Percentiles rank a stretch among this genome's conserved stretches.
These are phyloP conservation scores for Vanderwaltozyma polyspora DNA, from an alignment of 805 yeast species.

Conservation along the genomic window DNA sequence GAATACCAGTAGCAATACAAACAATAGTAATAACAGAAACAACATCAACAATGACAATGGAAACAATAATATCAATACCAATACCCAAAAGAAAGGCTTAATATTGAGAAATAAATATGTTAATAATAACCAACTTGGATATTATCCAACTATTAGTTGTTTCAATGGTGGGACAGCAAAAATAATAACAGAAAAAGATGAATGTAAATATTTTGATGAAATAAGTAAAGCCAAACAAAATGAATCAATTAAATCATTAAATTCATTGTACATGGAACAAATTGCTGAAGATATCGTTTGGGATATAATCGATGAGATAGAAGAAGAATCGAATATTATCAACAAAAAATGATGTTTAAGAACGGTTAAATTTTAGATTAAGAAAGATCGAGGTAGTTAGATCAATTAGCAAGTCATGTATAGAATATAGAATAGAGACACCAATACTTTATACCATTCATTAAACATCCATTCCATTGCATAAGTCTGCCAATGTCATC, in stretches of 20 bases:
- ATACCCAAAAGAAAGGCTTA: constrained; percentile 16
- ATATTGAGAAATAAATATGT: constrained; percentile 29
- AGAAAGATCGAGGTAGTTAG: too few species aligned
- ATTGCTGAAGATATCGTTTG: constrained; percentile 72
- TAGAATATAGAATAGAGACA: too few species aligned
- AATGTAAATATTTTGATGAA: constrained; percentile 32
- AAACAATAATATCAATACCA: background rate
- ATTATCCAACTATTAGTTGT: constrained; percentile 81
- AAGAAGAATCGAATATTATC: constrained; percentile 30
- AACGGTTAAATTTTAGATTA: background rate
- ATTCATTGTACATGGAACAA: constrained; percentile 51
- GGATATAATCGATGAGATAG: constrained; percentile 81
- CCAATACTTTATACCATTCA: too few species aligned
- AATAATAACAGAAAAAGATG: constrained; percentile 52
- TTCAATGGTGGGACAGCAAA: constrained; percentile 69
- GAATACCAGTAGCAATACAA: constrained; percentile 5
- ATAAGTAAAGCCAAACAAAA: constrained; percentile 25
- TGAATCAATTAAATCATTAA: constrained; percentile 31
- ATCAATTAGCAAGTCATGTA: too few species aligned
- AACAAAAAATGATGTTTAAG: background rate
- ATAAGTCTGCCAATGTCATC: too few species aligned
- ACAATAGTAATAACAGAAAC: too few species aligned
- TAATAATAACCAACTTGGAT: constrained; percentile 83
- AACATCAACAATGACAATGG: constrained; percentile 17
- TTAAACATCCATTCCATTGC: too few species aligned